These are phyloP conservation scores for Chaetomiaceae sp. DNA, from an alignment of 2,329 filamentous ascomycete species.

Conservation along the genomic window DNA sequence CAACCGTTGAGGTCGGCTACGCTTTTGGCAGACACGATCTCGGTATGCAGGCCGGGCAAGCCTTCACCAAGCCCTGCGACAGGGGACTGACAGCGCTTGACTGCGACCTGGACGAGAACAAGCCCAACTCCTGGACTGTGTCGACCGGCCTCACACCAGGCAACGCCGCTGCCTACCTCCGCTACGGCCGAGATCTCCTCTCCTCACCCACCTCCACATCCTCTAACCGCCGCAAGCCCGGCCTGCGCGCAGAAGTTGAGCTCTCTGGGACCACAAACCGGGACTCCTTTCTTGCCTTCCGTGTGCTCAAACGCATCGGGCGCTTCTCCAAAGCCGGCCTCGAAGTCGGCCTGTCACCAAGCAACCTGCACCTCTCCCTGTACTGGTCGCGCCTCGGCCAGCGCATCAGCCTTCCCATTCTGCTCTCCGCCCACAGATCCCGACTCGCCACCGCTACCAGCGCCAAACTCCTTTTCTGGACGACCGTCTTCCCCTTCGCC, in stretches of 20 bases:
- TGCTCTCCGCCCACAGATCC: constrained; percentile 29
- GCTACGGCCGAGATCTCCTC: constrained; percentile 33
- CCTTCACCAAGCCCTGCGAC: constrained; percentile 29
- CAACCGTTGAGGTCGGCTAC: constrained; percentile 39
- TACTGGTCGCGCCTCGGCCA: constrained; percentile 43
- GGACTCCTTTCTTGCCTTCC: constrained; percentile 37
- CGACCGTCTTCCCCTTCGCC: constrained; percentile 34
- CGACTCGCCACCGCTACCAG: constrained; percentile 14
- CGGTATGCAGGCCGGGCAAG: constrained; percentile 27
- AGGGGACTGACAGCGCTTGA: constrained; percentile 36
- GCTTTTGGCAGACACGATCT: constrained; percentile 29
- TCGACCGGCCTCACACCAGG: constrained; percentile 31
- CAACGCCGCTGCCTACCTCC: constrained; percentile 31
- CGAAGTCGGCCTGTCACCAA: constrained; percentile 37
- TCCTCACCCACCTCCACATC: constrained; percentile 12
- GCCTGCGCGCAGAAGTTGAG: constrained; percentile 38
- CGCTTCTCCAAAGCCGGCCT: constrained; percentile 38
- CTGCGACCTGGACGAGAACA: constrained; percentile 25
- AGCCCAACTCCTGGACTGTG: constrained; percentile 35
- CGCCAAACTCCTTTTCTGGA: constrained; percentile 33
- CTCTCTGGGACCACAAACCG: constrained; percentile 33
- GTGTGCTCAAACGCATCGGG: constrained; percentile 38
- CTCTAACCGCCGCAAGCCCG: background rate
- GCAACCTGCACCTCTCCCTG: constrained; percentile 39
- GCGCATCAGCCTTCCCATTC: constrained; percentile 39